Conservation (phyloP, 345 rosid species). For the Sonneratia alba region DNA sequence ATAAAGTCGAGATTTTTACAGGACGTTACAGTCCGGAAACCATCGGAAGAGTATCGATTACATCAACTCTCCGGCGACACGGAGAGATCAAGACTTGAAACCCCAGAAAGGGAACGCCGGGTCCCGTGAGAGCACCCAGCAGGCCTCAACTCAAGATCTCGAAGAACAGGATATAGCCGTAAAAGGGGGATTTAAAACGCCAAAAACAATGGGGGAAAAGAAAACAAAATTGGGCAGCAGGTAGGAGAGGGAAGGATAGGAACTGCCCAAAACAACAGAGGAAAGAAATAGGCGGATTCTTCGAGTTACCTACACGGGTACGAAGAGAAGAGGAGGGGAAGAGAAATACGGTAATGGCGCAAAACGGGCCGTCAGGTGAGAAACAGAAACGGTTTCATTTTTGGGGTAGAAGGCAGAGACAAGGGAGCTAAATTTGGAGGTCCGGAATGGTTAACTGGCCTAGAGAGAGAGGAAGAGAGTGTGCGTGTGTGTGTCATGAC, state of each 20-base stretch:
- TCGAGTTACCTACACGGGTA: background rate
- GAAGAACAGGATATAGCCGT: constrained; percentile 1
- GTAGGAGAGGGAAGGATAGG: background rate
- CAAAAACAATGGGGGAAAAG: background rate
- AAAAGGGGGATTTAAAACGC: background rate
- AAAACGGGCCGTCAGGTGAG: background rate
- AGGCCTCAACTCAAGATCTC: constrained; percentile 4
- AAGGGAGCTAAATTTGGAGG: constrained; percentile 5
- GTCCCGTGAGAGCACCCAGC: background rate
- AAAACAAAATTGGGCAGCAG: background rate
- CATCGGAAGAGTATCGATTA: background rate
- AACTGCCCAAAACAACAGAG: background rate
- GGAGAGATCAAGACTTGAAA: constrained; percentile 14
- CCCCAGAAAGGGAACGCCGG: background rate
- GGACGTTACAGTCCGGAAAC: background rate
- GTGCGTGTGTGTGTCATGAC: background rate
- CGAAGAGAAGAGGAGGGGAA: background rate
- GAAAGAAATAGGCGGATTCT: background rate
- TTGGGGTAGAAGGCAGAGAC: background rate
- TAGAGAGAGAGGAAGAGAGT: background rate
- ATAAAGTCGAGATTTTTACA: background rate
- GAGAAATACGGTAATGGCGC: background rate
- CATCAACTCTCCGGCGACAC: background rate
- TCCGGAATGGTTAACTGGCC: background rate
- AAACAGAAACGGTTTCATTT: background rate